These are phyloP conservation scores for Spongospora subterranea DNA, from an alignment of 208 protist species.

Conservation along the genomic window DNA sequence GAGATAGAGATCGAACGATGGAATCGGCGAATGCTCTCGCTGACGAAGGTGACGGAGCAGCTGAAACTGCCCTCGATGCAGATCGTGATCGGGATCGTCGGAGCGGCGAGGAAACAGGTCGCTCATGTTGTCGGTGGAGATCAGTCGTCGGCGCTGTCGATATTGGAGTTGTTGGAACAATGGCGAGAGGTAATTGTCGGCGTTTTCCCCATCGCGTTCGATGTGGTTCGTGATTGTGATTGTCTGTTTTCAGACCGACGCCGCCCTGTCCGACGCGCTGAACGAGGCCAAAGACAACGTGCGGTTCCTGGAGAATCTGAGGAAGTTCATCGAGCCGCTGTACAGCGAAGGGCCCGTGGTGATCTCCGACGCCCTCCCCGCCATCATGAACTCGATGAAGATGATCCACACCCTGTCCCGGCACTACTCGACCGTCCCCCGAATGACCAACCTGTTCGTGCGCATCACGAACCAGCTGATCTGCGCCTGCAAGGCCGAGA, in stretches of 20 bases:
- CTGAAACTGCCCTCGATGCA: conserved; percentile 12
- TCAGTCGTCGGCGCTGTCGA: background rate
- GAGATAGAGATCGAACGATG: conserved; percentile 59
- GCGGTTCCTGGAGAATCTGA: conserved; percentile 92
- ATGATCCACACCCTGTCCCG: conserved; percentile 95
- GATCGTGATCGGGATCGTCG: conserved; percentile 27
- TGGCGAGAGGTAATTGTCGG: conserved; percentile 52
- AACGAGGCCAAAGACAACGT: conserved; percentile 97
- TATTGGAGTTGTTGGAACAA: conserved; percentile 26
- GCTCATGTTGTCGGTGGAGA: background rate
- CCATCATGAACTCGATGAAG: conserved; percentile 91
- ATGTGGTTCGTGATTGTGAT: background rate
- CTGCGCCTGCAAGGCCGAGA: conserved; percentile 86
- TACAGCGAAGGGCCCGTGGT: conserved; percentile 86
- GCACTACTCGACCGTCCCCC: conserved; percentile 87
- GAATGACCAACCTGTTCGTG: conserved; percentile 94
- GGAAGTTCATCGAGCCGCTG: conserved; percentile 94
- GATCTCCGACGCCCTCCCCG: conserved; percentile 90
- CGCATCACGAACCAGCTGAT: conserved; percentile 96
- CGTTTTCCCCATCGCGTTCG: no score
- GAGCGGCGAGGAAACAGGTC: background rate
- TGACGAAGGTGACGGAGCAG: conserved; percentile 23
- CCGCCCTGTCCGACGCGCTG: conserved; percentile 85
- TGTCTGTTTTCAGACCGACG: conserved; percentile 7
- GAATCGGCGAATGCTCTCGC: conserved; percentile 52